Evolutionary conservation across 1,284 basidiomycete genomes (phyloP).

Genomic region (Afroboletus lepidellus): DNA sequence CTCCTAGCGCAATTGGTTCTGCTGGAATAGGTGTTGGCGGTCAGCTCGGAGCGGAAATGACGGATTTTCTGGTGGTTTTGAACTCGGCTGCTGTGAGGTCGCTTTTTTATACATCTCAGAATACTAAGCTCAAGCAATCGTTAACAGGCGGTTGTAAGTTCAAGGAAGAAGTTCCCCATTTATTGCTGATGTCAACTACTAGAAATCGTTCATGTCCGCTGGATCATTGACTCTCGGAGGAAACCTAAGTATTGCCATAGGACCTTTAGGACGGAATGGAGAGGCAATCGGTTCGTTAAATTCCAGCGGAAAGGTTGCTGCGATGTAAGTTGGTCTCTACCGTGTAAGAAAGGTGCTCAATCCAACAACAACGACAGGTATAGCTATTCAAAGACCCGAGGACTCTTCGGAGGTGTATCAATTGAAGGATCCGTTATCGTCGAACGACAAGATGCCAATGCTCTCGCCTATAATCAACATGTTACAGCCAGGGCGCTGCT

Average conservation of each 20-base stretch:
- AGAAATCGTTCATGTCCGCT: constrained; percentile 92
- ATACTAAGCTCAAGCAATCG: constrained; percentile 3
- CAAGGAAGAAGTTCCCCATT: constrained; percentile 4
- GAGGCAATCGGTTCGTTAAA: constrained; percentile 89
- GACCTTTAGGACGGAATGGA: constrained; percentile 92
- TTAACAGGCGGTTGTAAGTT: constrained; percentile 58
- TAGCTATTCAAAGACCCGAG: constrained; percentile 93
- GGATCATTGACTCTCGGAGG: constrained; percentile 91
- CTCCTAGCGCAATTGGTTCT: constrained; percentile 94
- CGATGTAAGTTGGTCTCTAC: constrained; percentile 61
- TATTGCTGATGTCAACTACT: constrained; percentile 17
- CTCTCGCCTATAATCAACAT: constrained; percentile 72
- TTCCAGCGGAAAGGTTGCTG: constrained; percentile 85
- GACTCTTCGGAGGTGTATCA: constrained; percentile 84
- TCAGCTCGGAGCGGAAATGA: constrained; percentile 84
- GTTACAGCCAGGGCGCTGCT: constrained; percentile 80
- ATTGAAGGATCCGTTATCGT: constrained; percentile 94
- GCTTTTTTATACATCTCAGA: constrained; percentile 18
- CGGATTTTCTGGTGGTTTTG: constrained; percentile 92
- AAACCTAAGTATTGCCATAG: constrained; percentile 91
- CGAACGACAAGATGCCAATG: constrained; percentile 90
- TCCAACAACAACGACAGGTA: constrained; percentile 52
- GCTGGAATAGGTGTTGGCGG: constrained; percentile 90
- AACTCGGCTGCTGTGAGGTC: constrained; percentile 73
- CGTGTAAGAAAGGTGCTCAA: constrained; percentile 3